phyloP scores from a whole-genome alignment of 2,329 filamentous ascomycete genomes.

The Tolypocladium paradoxum region DNA sequence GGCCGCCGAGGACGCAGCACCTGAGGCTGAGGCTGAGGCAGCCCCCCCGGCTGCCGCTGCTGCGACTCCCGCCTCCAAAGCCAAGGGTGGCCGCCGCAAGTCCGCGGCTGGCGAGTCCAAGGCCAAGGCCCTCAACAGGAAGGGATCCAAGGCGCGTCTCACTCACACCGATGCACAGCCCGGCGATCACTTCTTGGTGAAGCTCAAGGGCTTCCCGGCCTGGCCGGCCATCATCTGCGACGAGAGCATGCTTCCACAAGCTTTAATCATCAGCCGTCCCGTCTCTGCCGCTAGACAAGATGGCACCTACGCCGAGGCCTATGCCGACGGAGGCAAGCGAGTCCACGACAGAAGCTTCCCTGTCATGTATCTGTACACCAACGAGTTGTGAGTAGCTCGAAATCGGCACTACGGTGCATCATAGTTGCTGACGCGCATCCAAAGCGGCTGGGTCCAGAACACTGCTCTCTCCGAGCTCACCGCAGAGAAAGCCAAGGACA shows the following conservation, averaged over 20 bases:
- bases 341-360: slow-evolving; percentile 78
- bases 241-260: slow-evolving; percentile 82
- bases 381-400: slow-evolving; percentile 75
- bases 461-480: slow-evolving; percentile 70
- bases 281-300: slow-evolving; percentile 74
- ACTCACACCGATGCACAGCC: slow-evolving; percentile 72
- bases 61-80: slow-evolving; percentile 20
- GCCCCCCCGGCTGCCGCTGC: slow-evolving; percentile 12
- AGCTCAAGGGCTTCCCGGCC: slow-evolving; percentile 86
- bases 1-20: slow-evolving; percentile 18
- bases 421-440: slow-evolving; percentile 7
- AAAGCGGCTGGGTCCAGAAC: slow-evolving; percentile 85
- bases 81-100: slow-evolving; percentile 61
- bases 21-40: slow-evolving; percentile 16
- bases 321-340: slow-evolving; percentile 78
- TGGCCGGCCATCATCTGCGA: slow-evolving; percentile 95
- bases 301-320: slow-evolving; percentile 80
- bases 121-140: slow-evolving; percentile 74
- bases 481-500: slow-evolving; percentile 56
- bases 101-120: slow-evolving; percentile 59
- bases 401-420: not conserved
- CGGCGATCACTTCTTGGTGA: slow-evolving; percentile 84
- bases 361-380: slow-evolving; percentile 89
- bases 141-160: slow-evolving; percentile 65
- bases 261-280: slow-evolving; percentile 66